Evolutionary conservation across 140 eudicot genomes (phyloP), one percentile per base, ranked within the genome.

Genomic region (Cichorium intybus): DNA sequence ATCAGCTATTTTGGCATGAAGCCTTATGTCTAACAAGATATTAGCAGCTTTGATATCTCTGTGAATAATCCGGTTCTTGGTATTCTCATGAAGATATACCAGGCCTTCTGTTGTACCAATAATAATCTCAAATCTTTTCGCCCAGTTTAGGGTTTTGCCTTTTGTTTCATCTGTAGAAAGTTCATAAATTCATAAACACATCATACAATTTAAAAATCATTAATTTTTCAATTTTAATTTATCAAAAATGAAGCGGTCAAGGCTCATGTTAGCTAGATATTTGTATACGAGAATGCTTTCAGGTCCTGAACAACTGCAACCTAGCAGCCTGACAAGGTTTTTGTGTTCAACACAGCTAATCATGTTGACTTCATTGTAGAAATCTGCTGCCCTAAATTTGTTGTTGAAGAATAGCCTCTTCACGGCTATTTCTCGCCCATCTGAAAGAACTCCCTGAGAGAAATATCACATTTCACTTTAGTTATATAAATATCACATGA

Each of bases 271-370:
- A n/a, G 85, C 82, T 47, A 87, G 53, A 50, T 64, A 87, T 54
- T 87, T 87, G 17, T 86, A 86, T 46, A 86, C 84, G 39, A 80
- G 95, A 75, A 86, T 82, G 65, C 97, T 90, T 76, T 87, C 97
- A 1, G 95, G 97, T 29, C 97, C 97, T 11, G 89, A 81, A 49
- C 97, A 90, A 58, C 95, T 87, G 84, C 97, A 90, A 60, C 97
- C 95, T 64, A 90, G 70, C 16, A 90, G 67, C 33, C 96, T 70
- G 49, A 90, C 95, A 21, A 90, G 85, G 47, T 90, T 90, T 71
- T 84, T 84, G 66, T 90, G 97, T 45, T 90, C 86, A 33, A 90
- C 79, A n/a, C 88, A 81, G 68, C 90, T 90, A 18, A 90, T 90
- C 56, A 87, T 90, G 75, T 87, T 87, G 16, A 87, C 95, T 74